These are phyloP conservation scores for Wickerhamomyces chaumierensis DNA, from an alignment of 805 yeast species.

Conservation along the genomic window DNA sequence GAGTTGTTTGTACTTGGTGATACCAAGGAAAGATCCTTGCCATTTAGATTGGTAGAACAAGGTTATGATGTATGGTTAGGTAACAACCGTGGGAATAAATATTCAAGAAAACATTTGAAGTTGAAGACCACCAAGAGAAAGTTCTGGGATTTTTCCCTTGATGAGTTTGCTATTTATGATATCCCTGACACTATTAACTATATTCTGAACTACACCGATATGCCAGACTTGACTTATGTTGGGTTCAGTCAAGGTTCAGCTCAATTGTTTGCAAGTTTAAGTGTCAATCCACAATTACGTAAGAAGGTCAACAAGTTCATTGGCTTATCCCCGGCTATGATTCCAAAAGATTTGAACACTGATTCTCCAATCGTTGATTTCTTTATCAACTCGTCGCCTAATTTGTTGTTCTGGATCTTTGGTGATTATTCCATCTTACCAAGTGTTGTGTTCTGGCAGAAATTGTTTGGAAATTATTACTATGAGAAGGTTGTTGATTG, in stretches of 20 bases:
- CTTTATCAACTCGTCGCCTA: conserved; percentile 58
- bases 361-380: conserved; percentile 61
- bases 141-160: conserved; percentile 88
- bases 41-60: conserved; percentile 59
- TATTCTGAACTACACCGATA: conserved; percentile 41
- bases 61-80: conserved; percentile 97
- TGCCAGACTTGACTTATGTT: conserved; percentile 44
- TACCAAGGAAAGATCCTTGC: conserved; percentile 36
- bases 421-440: conserved; percentile 69
- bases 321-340: conserved; percentile 90
- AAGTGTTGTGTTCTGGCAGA: conserved; percentile 64
- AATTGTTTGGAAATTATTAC: conserved; percentile 59
- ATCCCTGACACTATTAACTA: conserved; percentile 78
- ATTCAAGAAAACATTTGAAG: conserved; percentile 33
- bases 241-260: conserved; percentile 95
- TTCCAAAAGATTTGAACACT: conserved; percentile 67
- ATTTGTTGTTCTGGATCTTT: conserved; percentile 56
- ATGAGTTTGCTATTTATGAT: conserved; percentile 85
- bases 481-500: conserved; percentile 57
- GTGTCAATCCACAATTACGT: conserved; percentile 55
- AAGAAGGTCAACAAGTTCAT: conserved; percentile 44
- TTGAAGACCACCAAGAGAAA: conserved; percentile 21
- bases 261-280: conserved; percentile 77
- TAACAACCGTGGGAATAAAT: conserved; percentile 86
- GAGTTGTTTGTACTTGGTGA: conserved; percentile 46